Base-by-base conservation (phyloP, 306 rosid species). In the Parietaria judaica region DNA sequence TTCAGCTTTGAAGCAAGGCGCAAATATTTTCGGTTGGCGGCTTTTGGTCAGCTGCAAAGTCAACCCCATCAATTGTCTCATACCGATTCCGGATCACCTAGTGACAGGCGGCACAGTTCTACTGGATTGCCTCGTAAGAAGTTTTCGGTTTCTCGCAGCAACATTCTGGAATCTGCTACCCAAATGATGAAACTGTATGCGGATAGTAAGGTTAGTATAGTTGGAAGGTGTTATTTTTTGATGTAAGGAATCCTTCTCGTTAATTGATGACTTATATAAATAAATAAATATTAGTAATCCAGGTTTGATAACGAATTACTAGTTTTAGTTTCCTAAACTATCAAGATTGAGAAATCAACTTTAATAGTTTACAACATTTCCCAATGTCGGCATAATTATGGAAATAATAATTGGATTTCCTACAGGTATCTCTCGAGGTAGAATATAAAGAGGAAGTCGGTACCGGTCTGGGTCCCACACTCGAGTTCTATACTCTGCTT, bases 391-490 rank as follows among this genome's bases (percentile, higher is more conserved):
- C 31, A 23, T 23, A 23, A 23, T 23, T 23, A 23, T 23, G 31
- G 31, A 23, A 23, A 2, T 23, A 23, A 23, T 23, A 23, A 23
- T 23, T 2, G 31, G 31, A 23, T 23, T 46, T 7, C 13, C 11
- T 8, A 46, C 50, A 46, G 50, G 86, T 79, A 43, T 81, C 82
- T 68, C 88, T 94, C 71, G 99, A 88, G 81, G 94, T 94, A 73
- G 97, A 84, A 78, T 94, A 83, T 76, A 71, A 81, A 56, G 97
- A 89, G 70, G 99, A 94, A 78, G 99, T 94, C 63, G 99, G 99
- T 66, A 94, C 95, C 64, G 99, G 99, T 69, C 95, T 89, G 69
- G 99, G 99, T 63, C 99, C 97, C 8, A 94, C 99, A 35, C 79
- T 94, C 79, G 99, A 94, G 75, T 94, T 94, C 67, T 94, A 88